Conservation (phyloP, 495 filamentous ascomycete species). For the Rostrohypoxylon terebratum region DNA sequence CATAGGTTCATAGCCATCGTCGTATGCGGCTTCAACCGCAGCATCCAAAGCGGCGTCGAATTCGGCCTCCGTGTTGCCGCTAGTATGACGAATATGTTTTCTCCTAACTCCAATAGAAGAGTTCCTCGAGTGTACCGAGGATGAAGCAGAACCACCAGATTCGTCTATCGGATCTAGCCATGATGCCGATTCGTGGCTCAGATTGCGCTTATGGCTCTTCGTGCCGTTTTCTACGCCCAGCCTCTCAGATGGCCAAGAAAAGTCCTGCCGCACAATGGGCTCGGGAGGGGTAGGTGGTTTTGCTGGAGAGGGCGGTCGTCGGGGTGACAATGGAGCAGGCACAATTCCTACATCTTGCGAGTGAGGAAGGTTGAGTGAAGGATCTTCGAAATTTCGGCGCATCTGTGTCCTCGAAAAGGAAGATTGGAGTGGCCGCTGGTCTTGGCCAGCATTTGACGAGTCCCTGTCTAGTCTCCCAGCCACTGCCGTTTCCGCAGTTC, state of each 20-base stretch:
- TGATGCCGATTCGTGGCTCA: constrained; percentile 82
- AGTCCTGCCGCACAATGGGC: constrained; percentile 55
- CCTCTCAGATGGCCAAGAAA: constrained; percentile 54
- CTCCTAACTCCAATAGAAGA: constrained; percentile 75
- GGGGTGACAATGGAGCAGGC: constrained; percentile 75
- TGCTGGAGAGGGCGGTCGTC: constrained; percentile 60
- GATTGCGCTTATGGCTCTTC: constrained; percentile 63
- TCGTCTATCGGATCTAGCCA: constrained; percentile 99
- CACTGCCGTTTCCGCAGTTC: constrained; percentile 58
- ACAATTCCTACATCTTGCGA: constrained; percentile 65
- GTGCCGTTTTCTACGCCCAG: constrained; percentile 41
- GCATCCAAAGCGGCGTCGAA: constrained; percentile 96
- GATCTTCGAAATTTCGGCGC: constrained; percentile 53
- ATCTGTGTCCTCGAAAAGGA: constrained; percentile 61
- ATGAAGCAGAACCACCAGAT: constrained; percentile 81
- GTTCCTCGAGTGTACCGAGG: constrained; percentile 83
- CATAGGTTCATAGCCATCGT: constrained; percentile 88
- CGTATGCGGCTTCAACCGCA: constrained; percentile 95
- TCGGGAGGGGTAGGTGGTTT: constrained; percentile 56
- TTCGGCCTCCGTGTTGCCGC: constrained; percentile 86
- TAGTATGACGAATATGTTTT: constrained; percentile 73
- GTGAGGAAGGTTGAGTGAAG: constrained; percentile 52
- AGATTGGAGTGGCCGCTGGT: constrained; percentile 54
- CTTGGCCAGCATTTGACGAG: constrained; percentile 40
- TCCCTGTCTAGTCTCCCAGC: constrained; percentile 58